Conservation (phyloP, 2,329 filamentous ascomycete species). For the Epichloe aotearoae region DNA sequence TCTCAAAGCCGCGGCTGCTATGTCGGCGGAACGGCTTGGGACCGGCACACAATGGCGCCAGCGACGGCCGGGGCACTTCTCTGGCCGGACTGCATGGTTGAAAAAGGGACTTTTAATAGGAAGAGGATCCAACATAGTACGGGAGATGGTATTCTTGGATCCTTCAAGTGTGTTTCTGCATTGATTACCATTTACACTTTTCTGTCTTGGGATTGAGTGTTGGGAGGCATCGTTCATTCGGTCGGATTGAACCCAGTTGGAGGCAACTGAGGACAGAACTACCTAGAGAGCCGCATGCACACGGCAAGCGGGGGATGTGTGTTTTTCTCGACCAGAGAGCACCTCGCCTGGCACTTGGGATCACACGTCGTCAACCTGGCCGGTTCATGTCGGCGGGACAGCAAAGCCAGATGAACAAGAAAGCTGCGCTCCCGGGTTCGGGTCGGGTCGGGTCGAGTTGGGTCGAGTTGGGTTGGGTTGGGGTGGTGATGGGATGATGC, state of each 20-base stretch:
- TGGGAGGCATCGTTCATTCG: background rate
- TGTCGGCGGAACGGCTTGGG: background rate
- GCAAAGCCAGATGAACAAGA: no score
- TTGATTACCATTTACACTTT: conserved; percentile 1
- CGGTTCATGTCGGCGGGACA: no score
- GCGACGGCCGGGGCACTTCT: background rate
- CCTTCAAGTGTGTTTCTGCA: conserved; percentile 3
- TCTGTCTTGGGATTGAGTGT: background rate
- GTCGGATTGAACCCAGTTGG: background rate
- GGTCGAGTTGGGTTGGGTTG: no score
- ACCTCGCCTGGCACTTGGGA: no score
- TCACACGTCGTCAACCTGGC: no score
- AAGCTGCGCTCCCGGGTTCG: no score
- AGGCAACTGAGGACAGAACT: background rate
- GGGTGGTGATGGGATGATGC: no score
- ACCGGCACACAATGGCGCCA: background rate
- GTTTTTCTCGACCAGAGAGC: background rate
- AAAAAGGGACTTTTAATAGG: background rate
- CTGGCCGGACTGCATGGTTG: conserved; percentile 1
- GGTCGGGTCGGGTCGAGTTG: no score
- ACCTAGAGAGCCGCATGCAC: background rate
- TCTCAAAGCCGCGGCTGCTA: conserved; percentile 1
- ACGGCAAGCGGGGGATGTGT: background rate
- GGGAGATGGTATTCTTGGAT: background rate
- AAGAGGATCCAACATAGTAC: background rate